Percentiles rank a stretch among this genome's conserved stretches.
Evolutionary conservation across 1,139 yeast genomes (phyloP).

Genomic region (Wickerhamomyces sp.): DNA sequence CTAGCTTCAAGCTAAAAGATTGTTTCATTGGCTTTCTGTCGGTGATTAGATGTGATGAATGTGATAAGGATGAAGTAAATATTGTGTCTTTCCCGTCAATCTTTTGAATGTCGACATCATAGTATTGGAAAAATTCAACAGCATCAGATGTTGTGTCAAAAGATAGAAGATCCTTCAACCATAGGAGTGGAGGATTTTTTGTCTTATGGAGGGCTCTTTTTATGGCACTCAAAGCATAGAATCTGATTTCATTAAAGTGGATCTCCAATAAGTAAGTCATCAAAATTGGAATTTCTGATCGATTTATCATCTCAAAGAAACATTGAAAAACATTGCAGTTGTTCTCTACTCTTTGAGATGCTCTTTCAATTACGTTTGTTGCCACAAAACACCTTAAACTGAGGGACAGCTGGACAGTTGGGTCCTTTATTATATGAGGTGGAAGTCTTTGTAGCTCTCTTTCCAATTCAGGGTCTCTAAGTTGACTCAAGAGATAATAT

Average conservation of each 20-base stretch:
- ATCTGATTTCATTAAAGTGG: constrained; percentile 74
- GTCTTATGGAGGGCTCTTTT: constrained; percentile 68
- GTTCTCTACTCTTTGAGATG: constrained; percentile 52
- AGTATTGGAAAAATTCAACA: constrained; percentile 53
- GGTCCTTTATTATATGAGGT: constrained; percentile 43
- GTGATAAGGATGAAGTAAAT: constrained; percentile 53
- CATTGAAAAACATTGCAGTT: constrained; percentile 56
- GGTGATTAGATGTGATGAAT: constrained; percentile 38
- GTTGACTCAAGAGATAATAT: constrained; percentile 73
- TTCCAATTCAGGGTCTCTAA: constrained; percentile 82
- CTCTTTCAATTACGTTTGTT: constrained; percentile 57
- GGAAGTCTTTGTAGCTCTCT: constrained; percentile 73
- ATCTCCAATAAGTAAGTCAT: constrained; percentile 75
- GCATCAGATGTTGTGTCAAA: constrained; percentile 58
- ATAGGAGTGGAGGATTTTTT: constrained; percentile 51
- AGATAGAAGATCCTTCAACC: constrained; percentile 51
- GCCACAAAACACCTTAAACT: constrained; percentile 62
- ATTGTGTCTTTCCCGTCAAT: constrained; percentile 40
- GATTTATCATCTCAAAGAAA: constrained; percentile 56
- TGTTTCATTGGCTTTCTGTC: constrained; percentile 45
- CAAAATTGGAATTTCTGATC: constrained; percentile 57
- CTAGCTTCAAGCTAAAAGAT: constrained; percentile 50
- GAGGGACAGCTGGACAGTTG: constrained; percentile 66
- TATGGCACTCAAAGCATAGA: constrained; percentile 68
- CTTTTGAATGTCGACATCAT: constrained; percentile 46